Percentiles rank a stretch among this genome's conserved stretches.
These are phyloP conservation scores for Petrea volubilis DNA, from an alignment of 257 asterid genomes.

Conservation along the genomic window DNA sequence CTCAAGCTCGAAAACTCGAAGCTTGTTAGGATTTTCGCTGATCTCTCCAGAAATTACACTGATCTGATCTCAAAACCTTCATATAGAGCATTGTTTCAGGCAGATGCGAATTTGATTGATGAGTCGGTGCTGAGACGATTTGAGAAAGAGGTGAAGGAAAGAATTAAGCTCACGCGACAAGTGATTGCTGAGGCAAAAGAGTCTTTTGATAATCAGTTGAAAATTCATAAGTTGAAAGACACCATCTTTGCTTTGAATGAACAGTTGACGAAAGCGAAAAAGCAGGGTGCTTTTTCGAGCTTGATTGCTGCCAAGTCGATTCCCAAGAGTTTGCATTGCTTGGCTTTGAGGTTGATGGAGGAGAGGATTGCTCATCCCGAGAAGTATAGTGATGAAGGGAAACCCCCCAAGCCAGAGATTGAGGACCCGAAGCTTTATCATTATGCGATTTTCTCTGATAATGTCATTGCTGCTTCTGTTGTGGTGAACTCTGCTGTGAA, in stretches of 20 bases:
- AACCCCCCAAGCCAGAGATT: constrained; percentile 57
- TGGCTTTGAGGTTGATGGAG: constrained; percentile 77
- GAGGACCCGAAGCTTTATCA: constrained; percentile 79
- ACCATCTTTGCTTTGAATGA: constrained; percentile 70
- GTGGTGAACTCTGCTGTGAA: constrained; percentile 80
- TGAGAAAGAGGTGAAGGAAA: constrained; percentile 81
- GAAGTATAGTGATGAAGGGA: constrained; percentile 66
- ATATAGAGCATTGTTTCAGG: constrained; percentile 45
- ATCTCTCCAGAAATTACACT: constrained; percentile 56
- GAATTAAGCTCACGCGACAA: constrained; percentile 62
- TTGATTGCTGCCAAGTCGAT: constrained; percentile 84
- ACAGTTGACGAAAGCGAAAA: constrained; percentile 66
- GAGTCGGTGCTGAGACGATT: constrained; percentile 57
- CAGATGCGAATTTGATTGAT: constrained; percentile 50
- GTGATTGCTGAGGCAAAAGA: constrained; percentile 73
- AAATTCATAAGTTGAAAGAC: constrained; percentile 76
- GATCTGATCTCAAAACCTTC: constrained; percentile 62
- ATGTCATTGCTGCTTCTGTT: constrained; percentile 80
- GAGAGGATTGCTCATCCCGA: constrained; percentile 79
- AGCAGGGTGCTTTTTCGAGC: constrained; percentile 83
- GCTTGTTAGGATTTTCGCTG: constrained; percentile 68
- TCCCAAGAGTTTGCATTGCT: constrained; percentile 81
- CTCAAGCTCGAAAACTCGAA: constrained; percentile 75
- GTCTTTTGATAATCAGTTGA: constrained; percentile 69
- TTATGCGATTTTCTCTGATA: constrained; percentile 79